Conservation (phyloP, 768 basidiomycete genomes). For the Xerocomellus intermedius region DNA sequence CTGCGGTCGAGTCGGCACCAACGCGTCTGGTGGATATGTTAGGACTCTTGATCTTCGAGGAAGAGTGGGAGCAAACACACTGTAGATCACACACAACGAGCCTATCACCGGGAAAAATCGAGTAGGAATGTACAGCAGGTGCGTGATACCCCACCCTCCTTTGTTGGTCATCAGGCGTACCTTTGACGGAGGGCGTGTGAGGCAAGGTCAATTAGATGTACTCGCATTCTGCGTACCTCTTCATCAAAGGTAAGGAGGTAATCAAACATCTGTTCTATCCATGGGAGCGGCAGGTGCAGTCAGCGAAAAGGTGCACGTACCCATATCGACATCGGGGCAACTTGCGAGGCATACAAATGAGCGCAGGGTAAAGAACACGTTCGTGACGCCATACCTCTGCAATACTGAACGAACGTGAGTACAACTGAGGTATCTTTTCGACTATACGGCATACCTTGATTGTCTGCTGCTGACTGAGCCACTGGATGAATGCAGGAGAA, state of each 20-base stretch:
- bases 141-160: slow-evolving; percentile 9
- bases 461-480: slow-evolving; percentile 5
- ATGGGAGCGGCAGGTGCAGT: not conserved
- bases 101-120: slow-evolving; percentile 10
- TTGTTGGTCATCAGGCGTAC: slow-evolving; percentile 1
- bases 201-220: too few relatives aligned
- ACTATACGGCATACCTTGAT: slow-evolving; percentile 1
- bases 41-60: not conserved
- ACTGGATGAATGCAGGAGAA: not conserved
- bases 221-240: slow-evolving; percentile 1
- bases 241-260: slow-evolving; percentile 12
- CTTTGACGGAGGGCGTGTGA: not conserved
- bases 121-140: slow-evolving; percentile 7
- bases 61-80: not conserved
- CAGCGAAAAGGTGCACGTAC: not conserved
- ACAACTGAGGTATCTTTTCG: too few relatives aligned
- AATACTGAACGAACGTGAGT: slow-evolving; percentile 1
- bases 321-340: slow-evolving; percentile 12
- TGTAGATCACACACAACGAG: slow-evolving; percentile 3
- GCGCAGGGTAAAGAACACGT: not conserved
- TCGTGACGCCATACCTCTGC: not conserved
- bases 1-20: not conserved
- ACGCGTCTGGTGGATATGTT: not conserved
- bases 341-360: slow-evolving; percentile 2
- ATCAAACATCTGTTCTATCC: slow-evolving; percentile 1